These are phyloP conservation scores for Perilla frutescens DNA, from an alignment of 257 asterid species.

Conservation along the genomic window DNA sequence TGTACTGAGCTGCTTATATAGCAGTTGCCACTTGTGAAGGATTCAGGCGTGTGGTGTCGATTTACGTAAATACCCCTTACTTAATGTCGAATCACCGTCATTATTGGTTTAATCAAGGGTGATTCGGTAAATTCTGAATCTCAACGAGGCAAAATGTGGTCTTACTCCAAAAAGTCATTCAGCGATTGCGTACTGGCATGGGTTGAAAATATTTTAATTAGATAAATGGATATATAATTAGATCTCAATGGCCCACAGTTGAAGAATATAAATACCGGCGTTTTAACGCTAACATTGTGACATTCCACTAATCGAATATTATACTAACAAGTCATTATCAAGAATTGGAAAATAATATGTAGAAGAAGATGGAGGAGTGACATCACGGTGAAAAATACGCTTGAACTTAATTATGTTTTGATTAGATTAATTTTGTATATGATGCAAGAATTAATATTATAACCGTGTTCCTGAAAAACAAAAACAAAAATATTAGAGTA, in stretches of 20 bases:
- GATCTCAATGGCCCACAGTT: conserved; percentile 11
- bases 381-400: conserved; percentile 27
- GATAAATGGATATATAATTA: conserved; percentile 1
- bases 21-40: not conserved
- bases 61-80: conserved; percentile 31
- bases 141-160: conserved; percentile 25
- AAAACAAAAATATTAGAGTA: not conserved
- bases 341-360: too few species aligned
- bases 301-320: conserved; percentile 5
- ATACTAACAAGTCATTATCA: conserved; percentile 19
- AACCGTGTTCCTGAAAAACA: not conserved
- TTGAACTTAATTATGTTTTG: conserved; percentile 10
- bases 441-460: not conserved
- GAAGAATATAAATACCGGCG: conserved; percentile 33
- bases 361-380: too few species aligned
- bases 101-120: conserved; percentile 10
- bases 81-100: not conserved
- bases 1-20: conserved; percentile 37
- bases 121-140: not conserved
- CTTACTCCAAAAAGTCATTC: conserved; percentile 28
- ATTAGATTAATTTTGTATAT: not conserved
- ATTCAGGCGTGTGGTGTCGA: not conserved
- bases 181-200: conserved; percentile 33
- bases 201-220: not conserved
- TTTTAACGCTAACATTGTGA: conserved; percentile 29